Conservation (phyloP, 2,329 filamentous ascomycete species). For the Trichoderma citrinoviride region DNA sequence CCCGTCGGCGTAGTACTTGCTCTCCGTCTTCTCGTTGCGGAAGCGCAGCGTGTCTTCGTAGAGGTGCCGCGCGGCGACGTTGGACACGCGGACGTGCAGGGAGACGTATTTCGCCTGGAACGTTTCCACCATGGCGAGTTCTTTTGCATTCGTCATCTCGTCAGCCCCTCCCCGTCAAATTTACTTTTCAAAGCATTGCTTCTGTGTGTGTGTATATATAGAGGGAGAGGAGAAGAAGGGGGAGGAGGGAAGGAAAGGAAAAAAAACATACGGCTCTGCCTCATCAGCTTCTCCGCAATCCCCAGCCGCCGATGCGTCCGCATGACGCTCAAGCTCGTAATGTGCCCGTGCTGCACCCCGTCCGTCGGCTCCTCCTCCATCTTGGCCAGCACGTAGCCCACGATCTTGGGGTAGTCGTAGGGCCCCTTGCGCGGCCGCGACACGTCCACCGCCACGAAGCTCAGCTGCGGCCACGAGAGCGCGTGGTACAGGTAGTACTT, state of each 20-base stretch:
- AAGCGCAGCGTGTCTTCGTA: constrained; percentile 93
- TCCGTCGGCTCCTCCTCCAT: constrained; percentile 98
- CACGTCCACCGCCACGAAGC: constrained; percentile 92
- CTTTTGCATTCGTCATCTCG: constrained; percentile 40
- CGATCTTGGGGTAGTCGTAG: constrained; percentile 93
- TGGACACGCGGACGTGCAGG: constrained; percentile 92
- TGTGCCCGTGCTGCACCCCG: constrained; percentile 90
- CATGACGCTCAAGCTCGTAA: constrained; percentile 94
- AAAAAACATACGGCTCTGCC: constrained; percentile 75
- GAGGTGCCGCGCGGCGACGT: constrained; percentile 83
- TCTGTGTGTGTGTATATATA: too few relatives aligned
- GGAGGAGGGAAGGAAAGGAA: background rate
- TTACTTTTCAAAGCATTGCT: too few relatives aligned
- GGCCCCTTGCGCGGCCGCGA: constrained; percentile 72
- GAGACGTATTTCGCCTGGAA: constrained; percentile 91
- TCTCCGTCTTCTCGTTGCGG: constrained; percentile 78
- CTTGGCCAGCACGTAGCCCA: constrained; percentile 98
- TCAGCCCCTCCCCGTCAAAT: too few relatives aligned
- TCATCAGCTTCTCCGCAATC: constrained; percentile 96
- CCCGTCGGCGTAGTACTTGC: constrained; percentile 94
- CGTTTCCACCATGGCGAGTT: constrained; percentile 95
- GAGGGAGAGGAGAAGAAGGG: background rate
- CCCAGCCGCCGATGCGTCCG: constrained; percentile 87
- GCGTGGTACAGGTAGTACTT: constrained; percentile 99
- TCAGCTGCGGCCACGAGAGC: constrained; percentile 95